Evolutionary conservation across 768 basidiomycete species (phyloP), one percentile per base, ranked within the genome.

Genomic region (Lentinus brumalis): DNA sequence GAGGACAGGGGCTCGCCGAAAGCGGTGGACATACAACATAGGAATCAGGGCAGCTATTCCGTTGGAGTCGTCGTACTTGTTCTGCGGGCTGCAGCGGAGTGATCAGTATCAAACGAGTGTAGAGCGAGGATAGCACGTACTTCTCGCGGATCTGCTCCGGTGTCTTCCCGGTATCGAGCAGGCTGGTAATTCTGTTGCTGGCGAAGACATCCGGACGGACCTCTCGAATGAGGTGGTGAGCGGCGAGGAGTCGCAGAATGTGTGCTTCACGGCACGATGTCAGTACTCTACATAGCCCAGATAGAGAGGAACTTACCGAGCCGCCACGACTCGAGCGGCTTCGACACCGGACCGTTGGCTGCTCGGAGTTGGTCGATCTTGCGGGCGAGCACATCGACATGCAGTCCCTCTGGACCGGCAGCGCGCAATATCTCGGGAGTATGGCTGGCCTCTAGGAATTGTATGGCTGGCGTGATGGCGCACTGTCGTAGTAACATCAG

Each of bases 191-290:
- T 3, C 66, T 63, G 51, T 66, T 69, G 46, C 66, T 64, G 4
- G 64, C 63, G 42, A 69, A 69, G 6, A 64, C 63, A 38, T 67
- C 62, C 8, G 64, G 68, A 1, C 41, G 12, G 5, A 69, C 64
- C 50, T 71, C 70, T 6, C 53, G 57, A 30, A 71, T 49, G 45
- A 62, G 55, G 44, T 71, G 67, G 32, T 54, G 44, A 10, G 68
- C 63, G 11, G 70, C 67, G 6, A 69, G 67, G 7, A 68, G 45
- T 1, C 70, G 47, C 21, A 66, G 53, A 12, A 62, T 44, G 18
- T 60, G 65, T 15, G 50, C 65, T 66, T 12, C 15, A 16, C n/a
- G 9, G 14, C 14, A 52, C 29, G 46, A 12, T 5, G 18, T 54
- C 15, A 56, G 54, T 32, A 8, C 6, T 18, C 44, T 35, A 40